Evolutionary conservation across 805 yeast species (phyloP), one percentile per base, ranked within the genome.

Genomic region (Barnettozyma sucrosica): DNA sequence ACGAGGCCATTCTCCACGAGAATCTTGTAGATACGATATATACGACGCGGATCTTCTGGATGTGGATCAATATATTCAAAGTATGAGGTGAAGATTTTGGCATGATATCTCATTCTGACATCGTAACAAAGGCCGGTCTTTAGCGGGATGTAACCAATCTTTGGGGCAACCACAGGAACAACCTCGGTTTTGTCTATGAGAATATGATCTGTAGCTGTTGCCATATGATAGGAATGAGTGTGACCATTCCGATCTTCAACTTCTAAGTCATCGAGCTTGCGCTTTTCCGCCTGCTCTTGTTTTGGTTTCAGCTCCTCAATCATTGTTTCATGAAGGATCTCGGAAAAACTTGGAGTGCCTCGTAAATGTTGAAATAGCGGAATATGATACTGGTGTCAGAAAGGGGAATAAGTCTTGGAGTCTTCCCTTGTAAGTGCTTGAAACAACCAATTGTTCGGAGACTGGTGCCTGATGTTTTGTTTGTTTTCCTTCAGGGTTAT

Each of bases 11-110:
- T 89, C 61, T 93, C 97, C 0, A 97, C 97, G 39, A 93, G 74
- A 37, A 86, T 85, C 67, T 93, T 89, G 70, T 93, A 93, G 41
- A 93, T 87, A 48, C 98, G 76, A 67, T 90, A 93, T 33, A 92
- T 90, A 56, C 99, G 80, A 52, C 99, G 76, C 10, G 99, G 99
- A 62, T 93, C 99, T 65, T 93, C 99, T 5, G 99, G 99, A 63
- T 93, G 99, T 2, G 98, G 99, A 62, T 93, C 99, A 45, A 92
- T 88, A 66, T 92, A 92, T 65, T 92, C 97, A 58, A 80, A 86
- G 56, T 92, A 88, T 2, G 93, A 85, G 3, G 96, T 88, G 68
- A 86, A 90, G 45, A 93, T 83, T 62, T 89, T 88, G 36, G 97
- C 96, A 64, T 93, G 99, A 65, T 92, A 93, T 52, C 99, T 76